These are phyloP conservation scores for Xylariales sp. DNA, from an alignment of 2,329 filamentous ascomycete genomes.

Conservation along the genomic window DNA sequence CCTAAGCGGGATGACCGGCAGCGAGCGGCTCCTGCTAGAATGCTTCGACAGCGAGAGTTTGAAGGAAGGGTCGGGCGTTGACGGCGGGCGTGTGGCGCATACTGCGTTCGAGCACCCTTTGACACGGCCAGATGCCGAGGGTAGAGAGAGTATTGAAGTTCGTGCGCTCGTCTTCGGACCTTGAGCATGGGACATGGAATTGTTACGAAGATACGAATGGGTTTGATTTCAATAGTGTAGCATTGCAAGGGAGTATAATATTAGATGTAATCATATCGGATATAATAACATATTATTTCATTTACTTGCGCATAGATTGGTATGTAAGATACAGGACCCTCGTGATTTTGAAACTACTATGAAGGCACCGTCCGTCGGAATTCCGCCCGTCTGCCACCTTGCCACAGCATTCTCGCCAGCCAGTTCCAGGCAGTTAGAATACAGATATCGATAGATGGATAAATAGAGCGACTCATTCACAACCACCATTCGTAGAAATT, in stretches of 20 bases:
- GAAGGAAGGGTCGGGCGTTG: slow-evolving; percentile 60
- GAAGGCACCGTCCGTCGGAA: slow-evolving; percentile 26
- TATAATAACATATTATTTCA: neutral
- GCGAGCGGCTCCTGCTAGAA: slow-evolving; percentile 80
- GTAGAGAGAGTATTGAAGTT: slow-evolving; percentile 90
- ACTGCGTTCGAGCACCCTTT: slow-evolving; percentile 83
- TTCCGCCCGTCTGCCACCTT: slow-evolving; percentile 23
- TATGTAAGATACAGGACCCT: neutral
- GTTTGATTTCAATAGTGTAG: neutral
- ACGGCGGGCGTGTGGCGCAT: slow-evolving; percentile 72
- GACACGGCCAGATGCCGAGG: slow-evolving; percentile 75
- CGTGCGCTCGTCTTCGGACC: slow-evolving; percentile 84
- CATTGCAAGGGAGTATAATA: slow-evolving; percentile 11
- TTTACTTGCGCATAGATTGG: neutral
- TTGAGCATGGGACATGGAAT: slow-evolving; percentile 44
- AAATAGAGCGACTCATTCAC: neutral
- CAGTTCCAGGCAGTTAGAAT: neutral
- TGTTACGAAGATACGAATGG: neutral
- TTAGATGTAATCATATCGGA: too few species aligned
- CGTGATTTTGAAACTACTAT: neutral
- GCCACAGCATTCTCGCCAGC: too few species aligned
- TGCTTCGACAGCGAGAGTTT: slow-evolving; percentile 77
- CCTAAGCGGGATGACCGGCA: slow-evolving; percentile 79
- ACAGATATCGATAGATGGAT: neutral
- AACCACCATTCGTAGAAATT: neutral